phyloP scores from a whole-genome alignment of 805 yeast species.

The Starmerella cellae region DNA sequence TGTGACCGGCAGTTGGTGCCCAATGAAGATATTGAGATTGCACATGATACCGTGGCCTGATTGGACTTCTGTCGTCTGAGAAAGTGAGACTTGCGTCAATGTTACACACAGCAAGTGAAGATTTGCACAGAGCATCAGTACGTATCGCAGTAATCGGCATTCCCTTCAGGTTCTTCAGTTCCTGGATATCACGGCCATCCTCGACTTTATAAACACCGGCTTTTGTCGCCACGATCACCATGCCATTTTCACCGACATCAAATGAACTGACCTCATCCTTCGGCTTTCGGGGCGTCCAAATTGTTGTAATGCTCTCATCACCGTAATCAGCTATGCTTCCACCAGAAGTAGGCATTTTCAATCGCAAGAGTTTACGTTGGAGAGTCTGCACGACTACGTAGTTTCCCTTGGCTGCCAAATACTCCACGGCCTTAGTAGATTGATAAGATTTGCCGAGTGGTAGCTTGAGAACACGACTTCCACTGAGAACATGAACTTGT shows the following conservation, averaged over 20 bases:
- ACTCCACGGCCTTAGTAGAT: neutral
- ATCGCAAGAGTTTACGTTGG: conserved; percentile 11
- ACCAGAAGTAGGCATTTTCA: neutral
- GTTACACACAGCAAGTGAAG: conserved; percentile 13
- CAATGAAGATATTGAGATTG: neutral
- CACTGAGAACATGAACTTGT: conserved; percentile 2
- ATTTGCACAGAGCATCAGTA: conserved; percentile 14
- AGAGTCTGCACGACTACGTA: conserved; percentile 10
- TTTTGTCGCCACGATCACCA: conserved; percentile 16
- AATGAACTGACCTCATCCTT: conserved; percentile 12
- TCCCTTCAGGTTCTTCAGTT: conserved; percentile 11
- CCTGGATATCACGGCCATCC: conserved; percentile 9
- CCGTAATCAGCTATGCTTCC: too few relatives aligned
- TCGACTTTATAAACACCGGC: conserved; percentile 17
- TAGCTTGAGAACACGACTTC: conserved; percentile 1
- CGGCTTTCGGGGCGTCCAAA: conserved; percentile 15
- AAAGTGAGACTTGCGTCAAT: conserved; percentile 5
- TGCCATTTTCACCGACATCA: conserved; percentile 18
- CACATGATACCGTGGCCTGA: neutral
- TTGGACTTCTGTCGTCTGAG: neutral
- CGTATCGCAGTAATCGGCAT: conserved; percentile 8
- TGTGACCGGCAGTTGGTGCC: neutral
- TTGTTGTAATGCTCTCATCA: conserved; percentile 1
- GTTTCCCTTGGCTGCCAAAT: conserved; percentile 13
- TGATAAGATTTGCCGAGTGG: conserved; percentile 3